Base-by-base conservation (phyloP, 495 filamentous ascomycete genomes). In the Aspergillus kassunensis region DNA sequence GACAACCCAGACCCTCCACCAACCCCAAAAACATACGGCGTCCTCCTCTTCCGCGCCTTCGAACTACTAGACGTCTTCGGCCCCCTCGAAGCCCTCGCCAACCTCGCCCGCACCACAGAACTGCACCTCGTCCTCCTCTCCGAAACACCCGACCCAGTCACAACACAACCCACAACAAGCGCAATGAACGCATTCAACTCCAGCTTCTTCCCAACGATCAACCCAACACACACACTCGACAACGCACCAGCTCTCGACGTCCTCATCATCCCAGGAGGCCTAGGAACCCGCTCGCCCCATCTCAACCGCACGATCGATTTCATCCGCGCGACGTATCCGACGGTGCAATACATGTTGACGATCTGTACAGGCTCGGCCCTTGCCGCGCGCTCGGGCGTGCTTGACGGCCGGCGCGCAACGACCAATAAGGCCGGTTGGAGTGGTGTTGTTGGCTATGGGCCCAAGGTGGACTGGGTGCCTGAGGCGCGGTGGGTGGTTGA, bases 251-350 rank as follows among this genome's bases (percentile, higher is more conserved):
- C 50, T 1, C 37, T 89, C 6, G 85, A 90, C 37, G 77, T 87
- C 9, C 73, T 90, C 4, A 61, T 90, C 39, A 67, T 90, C 3
- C 86, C 84, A 0, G 87, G 87, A 4, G 87, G 87, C 0, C 10
- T 65, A 2, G 86, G 86, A 18, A 65, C 71, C 4, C 74, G 80
- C 7, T 54, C 20, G 19, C 53, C 51, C 2, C 27, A 18, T 13
- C 27, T 29, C 3, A 59, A 76, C 12, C 49, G 46, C 6, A 60
- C 72, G 6, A 69, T 80, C 25, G 59, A 67, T 0, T 86, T 75
- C 51, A 59, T 88, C 51, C 55, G 47, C 16, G 36, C 60, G 0
- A 55, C 60, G 2, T 79, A 69, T 53, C 76, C 77, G 0, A 39
- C 24, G 0, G 57, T 84, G 1, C 59, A 75, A n/a, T 84, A 80